Conservation (phyloP, 179 eudicot species). For the Spergularia azorica region DNA sequence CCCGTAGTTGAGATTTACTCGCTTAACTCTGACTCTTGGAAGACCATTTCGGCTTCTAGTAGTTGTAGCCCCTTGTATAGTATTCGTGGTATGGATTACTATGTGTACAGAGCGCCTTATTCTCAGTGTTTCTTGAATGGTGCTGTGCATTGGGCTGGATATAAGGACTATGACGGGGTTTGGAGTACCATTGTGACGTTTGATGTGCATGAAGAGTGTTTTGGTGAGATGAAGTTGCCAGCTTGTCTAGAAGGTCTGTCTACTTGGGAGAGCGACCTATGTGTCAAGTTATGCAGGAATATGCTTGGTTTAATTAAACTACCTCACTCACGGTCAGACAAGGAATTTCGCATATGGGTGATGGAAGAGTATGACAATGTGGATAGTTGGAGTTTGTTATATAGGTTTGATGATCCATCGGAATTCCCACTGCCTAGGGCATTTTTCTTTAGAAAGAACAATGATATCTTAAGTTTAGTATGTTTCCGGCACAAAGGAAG, state of each 20-base stretch:
- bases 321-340: neutral
- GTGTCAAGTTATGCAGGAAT: slow-evolving; percentile 5
- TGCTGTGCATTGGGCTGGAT: slow-evolving; percentile 32
- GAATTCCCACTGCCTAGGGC: neutral
- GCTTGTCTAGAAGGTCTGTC: neutral
- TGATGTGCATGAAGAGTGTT: slow-evolving; percentile 31
- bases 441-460: slow-evolving; percentile 17
- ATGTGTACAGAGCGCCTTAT: neutral
- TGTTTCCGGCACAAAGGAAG: neutral
- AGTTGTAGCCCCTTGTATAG: neutral
- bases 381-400: slow-evolving; percentile 27
- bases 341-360: slow-evolving; percentile 24
- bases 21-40: slow-evolving; percentile 30
- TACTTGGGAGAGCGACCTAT: neutral
- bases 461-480: slow-evolving; percentile 13
- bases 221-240: slow-evolving; percentile 30
- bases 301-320: neutral
- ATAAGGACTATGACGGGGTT: neutral
- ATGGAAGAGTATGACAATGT: slow-evolving; percentile 32
- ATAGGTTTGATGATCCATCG: neutral
- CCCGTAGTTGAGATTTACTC: slow-evolving; percentile 32
- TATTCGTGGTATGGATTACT: too few species aligned
- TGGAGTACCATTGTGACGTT: slow-evolving; percentile 26
- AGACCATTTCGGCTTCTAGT: slow-evolving; percentile 2
- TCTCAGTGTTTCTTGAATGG: slow-evolving; percentile 32